Evolutionary conservation across 352 stramenopile genomes (phyloP), one percentile per base, ranked within the genome.

Genomic region (Thalassiosira hispida): DNA sequence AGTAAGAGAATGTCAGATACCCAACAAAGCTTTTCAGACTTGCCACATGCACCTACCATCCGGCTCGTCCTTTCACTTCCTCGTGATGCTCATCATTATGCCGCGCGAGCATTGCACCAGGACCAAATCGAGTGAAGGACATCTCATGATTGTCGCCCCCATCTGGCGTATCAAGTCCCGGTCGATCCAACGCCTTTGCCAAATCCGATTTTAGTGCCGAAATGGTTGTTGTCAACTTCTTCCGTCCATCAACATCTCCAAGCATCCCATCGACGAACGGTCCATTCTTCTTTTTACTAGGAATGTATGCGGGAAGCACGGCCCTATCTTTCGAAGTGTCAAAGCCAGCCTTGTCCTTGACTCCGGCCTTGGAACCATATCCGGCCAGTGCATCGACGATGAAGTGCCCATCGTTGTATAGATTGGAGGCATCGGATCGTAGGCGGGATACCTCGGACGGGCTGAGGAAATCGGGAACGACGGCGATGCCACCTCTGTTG

Each of bases 51-150:
- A n/a, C n/a, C n/a, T n/a, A n/a, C 84, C 84, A 92, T 60, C 86
- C 86, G 9, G 42, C 42, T 38, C 14, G 14, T 44, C 81, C 86
- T 67, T 92, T 92, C 2, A 88, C 29, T 68, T 92, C 86, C 77
- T 92, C 86, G 44, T 92, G 86, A 71, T 87, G 80, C 23, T 75
- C 55, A 79, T 90, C 86, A 11, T 88, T 64, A 68, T 92, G 86
- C 40, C 78, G 62, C 53, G 73, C 73, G n/a, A 92, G 71, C 33
- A 81, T 79, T 0, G 79, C 73, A 22, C 84, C 84, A 16, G 83
- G 76, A 59, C 83, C 86, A 77, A 90, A 92, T 29, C 81, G 61
- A 12, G 85, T 91, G 67, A 85, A 92, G 5, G 64, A 84, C 57
- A 88, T 83, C 75, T 92, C 84, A 16, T 83, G 79, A 38, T 64